These are phyloP conservation scores for Argentina anserina DNA, from an alignment of 306 rosid species.

Conservation along the genomic window DNA sequence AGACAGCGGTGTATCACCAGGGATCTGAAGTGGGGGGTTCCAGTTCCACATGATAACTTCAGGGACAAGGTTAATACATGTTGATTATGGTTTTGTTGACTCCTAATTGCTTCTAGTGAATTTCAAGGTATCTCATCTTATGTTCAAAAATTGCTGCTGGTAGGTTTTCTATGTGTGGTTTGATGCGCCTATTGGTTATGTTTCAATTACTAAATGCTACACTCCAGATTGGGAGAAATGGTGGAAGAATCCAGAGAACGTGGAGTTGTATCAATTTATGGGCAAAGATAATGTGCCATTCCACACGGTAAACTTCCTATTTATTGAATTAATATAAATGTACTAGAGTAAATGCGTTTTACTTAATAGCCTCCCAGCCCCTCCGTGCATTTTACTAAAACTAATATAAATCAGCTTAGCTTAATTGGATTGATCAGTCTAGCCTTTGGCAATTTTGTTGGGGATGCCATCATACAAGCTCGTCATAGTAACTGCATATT, in stretches of 20 bases:
- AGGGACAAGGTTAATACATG: neutral
- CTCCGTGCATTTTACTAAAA: no score
- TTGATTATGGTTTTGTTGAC: no score
- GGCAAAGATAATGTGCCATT: neutral
- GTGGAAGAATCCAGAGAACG: neutral
- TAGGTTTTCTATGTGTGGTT: neutral
- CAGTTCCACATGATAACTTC: neutral
- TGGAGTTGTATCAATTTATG: neutral
- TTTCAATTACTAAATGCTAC: neutral
- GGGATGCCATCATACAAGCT: no score
- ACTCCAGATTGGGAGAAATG: neutral
- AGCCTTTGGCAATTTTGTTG: no score
- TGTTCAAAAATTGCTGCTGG: no score
- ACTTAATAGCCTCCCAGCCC: neutral
- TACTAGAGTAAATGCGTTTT: neutral
- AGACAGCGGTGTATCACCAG: neutral
- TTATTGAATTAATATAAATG: neutral
- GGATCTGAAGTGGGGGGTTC: neutral
- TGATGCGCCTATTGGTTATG: neutral
- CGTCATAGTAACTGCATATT: no score
- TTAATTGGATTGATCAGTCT: no score
- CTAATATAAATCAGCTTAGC: neutral
- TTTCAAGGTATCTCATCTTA: no score
- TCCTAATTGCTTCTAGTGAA: no score
- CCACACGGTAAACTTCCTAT: slow-evolving; percentile 43